Evolutionary conservation across 768 basidiomycete species (phyloP), one percentile per base, ranked within the genome.

Genomic region (Russula sp.): DNA sequence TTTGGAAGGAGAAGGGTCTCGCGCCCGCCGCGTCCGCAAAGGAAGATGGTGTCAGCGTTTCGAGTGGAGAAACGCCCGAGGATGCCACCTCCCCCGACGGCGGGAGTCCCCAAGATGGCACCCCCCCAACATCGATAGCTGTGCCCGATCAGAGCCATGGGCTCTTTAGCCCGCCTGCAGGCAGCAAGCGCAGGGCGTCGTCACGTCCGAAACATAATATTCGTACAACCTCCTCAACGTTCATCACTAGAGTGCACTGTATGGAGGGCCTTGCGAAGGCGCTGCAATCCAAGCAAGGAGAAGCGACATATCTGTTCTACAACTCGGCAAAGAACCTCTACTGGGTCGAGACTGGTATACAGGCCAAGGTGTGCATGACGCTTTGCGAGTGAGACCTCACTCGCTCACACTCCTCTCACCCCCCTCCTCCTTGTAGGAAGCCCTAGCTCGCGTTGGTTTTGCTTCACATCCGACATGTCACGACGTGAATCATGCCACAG

Each of bases 201-300:
- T 75, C 86, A 9, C 79, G 90, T 36, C 92, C 93, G n/a, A 95
- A 91, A 72, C 91, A 92, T 66, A 96, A 89, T 68, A 86, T 97
- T 66, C 81, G 89, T 57, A 92, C 92, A 0, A 93, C 93, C 1
- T 92, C 88, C 6, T 96, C 95, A 25, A 90, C 90, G 2, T 98
- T 98, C 73, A 88, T 98, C 65, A 88, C 90, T 2, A 83, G 94
- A 35, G 77, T 93, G 51, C 93, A 96, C 67, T 86, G 82, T 58
- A 78, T 81, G 45, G 94, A 97, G 70, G 90, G 88, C 48, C 74
- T 92, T 59, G 79, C 78, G 34, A 88, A 84, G 73, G 77, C 77
- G 14, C 78, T 96, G 32, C 82, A 86, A 60, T 80, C 85, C 16
- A 90, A 88, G 71, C 85, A 88, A 60, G 93, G 91, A n/a, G 93